Evolutionary conservation across 2,329 filamentous ascomycete species (phyloP), one percentile per base, ranked within the genome.

Genomic region (Parastagonospora avenae): DNA sequence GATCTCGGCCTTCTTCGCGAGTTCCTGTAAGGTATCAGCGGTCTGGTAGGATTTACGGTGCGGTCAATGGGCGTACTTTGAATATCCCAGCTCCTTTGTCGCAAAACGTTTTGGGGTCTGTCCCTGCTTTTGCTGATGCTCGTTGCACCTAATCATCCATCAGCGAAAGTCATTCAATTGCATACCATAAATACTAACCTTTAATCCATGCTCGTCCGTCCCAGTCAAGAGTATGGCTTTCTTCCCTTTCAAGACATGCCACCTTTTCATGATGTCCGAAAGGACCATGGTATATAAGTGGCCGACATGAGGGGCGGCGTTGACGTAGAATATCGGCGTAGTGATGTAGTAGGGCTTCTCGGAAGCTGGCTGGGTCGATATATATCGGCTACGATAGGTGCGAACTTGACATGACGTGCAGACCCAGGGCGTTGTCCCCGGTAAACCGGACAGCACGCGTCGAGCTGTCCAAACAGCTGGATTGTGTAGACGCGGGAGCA

Each of bases 241-340:
- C 28, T 85, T 77, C 32, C 90, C 90, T 53, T 88, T 85, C 44
- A 99, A 81, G 29, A 85, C 78, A 70, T 95, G 85, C 91, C 92
- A 99, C 76, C 94, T 84, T 76, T 97, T 99, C 62, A 96, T 78
- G 46, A 96, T 87, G 74, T 99, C 94, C 57, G 91, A 82, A 38
- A 99, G 82, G 64, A 97, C 82, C 85, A 97, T 92, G 36, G 89
- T 91, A 74, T 96, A 97, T 53, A 99, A 81, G 75, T 99, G 94
- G 38, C 94, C 94, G 57, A 97, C 85, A 78, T 99, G 94, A 43
- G 94, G 94, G 39, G 91, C 92, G 48, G 92, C 91, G 83, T 99
- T 99, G 78, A 99, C 94, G 75, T 99, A 99, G 79, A 97, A 99
- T 51, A 99, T 99, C 2, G 94, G 94, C 8, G 92, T 95, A 4